Percentiles rank a stretch among this genome's conserved stretches.
phyloP scores from a whole-genome alignment of 2,329 filamentous ascomycete species.

The Penicillium glabrum region DNA sequence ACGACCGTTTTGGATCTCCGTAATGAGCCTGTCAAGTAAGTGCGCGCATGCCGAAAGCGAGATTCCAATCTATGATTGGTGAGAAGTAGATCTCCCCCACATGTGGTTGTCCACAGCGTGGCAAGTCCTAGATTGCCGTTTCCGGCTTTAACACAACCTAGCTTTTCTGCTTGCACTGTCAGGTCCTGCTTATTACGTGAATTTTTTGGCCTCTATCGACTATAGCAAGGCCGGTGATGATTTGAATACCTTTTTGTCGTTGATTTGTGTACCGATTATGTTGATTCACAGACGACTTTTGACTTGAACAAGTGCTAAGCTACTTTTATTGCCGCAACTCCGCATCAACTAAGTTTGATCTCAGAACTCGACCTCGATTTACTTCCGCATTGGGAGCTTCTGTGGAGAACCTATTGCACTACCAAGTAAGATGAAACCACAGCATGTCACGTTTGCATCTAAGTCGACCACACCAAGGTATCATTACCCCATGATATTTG shows the following conservation, averaged over 20 bases:
- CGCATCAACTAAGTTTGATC: neutral
- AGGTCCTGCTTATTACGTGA: neutral
- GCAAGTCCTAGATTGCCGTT: neutral
- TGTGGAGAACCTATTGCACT: conserved; percentile 11
- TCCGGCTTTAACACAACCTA: neutral
- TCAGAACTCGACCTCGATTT: neutral
- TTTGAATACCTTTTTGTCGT: neutral
- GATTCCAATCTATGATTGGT: neutral
- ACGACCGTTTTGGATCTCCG: neutral
- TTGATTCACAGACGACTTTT: neutral
- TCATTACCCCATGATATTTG: conserved; percentile 12
- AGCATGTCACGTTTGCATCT: conserved; percentile 30
- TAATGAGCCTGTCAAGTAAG: neutral
- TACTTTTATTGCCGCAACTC: neutral
- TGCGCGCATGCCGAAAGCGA: neutral
- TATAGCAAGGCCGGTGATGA: neutral
- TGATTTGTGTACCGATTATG: neutral
- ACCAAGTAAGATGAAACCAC: conserved; percentile 24
- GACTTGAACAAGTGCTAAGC: neutral
- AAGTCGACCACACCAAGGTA: conserved; percentile 9
- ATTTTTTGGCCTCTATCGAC: neutral
- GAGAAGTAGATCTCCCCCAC: neutral
- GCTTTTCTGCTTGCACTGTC: neutral
- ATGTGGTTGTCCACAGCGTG: neutral
- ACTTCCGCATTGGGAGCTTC: conserved; percentile 19